Evolutionary conservation across 2,329 filamentous ascomycete genomes (phyloP).

Genomic region (Pochonia chlamydosporia): DNA sequence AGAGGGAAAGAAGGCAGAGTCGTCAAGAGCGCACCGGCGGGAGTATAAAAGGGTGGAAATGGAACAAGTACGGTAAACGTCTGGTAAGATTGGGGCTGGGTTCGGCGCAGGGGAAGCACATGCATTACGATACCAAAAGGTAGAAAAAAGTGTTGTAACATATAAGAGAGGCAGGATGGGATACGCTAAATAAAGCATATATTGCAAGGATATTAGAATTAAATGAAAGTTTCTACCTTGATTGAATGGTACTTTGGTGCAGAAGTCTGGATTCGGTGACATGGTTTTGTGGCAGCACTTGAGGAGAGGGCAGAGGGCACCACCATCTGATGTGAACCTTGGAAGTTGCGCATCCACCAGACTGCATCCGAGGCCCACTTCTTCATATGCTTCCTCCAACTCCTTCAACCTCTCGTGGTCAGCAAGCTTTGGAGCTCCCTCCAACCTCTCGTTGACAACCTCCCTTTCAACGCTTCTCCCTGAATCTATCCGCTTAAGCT

Average conservation of each 20-base stretch:
- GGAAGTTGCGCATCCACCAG: no score
- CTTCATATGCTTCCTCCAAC: no score
- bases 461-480: neutral
- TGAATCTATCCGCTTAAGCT: neutral
- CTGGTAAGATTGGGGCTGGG: neutral
- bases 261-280: neutral
- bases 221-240: no score
- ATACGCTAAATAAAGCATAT: neutral
- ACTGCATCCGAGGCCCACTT: neutral
- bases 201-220: no score
- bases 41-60: conserved; percentile 19
- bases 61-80: conserved; percentile 20
- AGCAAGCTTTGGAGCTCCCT: no score
- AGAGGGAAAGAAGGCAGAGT: conserved; percentile 17
- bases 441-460: no score
- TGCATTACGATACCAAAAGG: conserved; percentile 10
- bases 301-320: no score
- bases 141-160: conserved; percentile 4
- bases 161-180: neutral
- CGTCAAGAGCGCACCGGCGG: conserved; percentile 14
- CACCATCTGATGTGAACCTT: no score
- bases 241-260: no score
- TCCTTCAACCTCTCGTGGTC: no score
- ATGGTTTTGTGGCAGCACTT: neutral
- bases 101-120: neutral